Conservation (phyloP, 805 yeast genomes). For the Saccharomyces eubayanus region DNA sequence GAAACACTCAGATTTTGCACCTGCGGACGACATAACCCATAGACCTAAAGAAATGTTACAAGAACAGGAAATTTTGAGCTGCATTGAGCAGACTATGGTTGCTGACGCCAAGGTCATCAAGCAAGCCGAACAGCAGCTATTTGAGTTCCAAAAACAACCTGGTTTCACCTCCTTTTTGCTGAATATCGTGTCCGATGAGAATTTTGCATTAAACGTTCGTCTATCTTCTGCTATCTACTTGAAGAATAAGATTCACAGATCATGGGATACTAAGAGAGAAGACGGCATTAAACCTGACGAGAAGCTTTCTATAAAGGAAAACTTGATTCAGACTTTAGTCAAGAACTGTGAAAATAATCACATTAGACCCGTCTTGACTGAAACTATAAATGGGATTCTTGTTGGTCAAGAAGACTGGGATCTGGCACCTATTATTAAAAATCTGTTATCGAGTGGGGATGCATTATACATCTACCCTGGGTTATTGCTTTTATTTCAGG, state of each 20-base stretch:
- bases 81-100: conserved; percentile 48
- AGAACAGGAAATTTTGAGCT: conserved; percentile 40
- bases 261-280: conserved; percentile 39
- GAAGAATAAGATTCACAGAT: conserved; percentile 50
- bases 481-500: conserved; percentile 46
- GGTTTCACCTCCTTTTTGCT: conserved; percentile 52
- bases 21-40: background rate
- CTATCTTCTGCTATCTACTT: conserved; percentile 60
- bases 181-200: conserved; percentile 40
- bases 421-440: conserved; percentile 28
- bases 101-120: conserved; percentile 42
- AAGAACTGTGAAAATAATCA: conserved; percentile 34
- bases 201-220: conserved; percentile 37
- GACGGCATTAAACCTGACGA: conserved; percentile 38
- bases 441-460: conserved; percentile 32
- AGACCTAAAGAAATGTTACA: conserved; percentile 30
- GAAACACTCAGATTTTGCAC: background rate
- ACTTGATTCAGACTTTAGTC: conserved; percentile 46
- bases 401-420: conserved; percentile 36
- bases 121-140: conserved; percentile 45
- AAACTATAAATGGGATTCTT: conserved; percentile 48
- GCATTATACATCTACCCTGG: conserved; percentile 44
- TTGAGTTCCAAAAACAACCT: conserved; percentile 43
- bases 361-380: conserved; percentile 48
- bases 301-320: conserved; percentile 46